phyloP scores from a whole-genome alignment of 768 basidiomycete genomes.

The Trametes sanguinea region DNA sequence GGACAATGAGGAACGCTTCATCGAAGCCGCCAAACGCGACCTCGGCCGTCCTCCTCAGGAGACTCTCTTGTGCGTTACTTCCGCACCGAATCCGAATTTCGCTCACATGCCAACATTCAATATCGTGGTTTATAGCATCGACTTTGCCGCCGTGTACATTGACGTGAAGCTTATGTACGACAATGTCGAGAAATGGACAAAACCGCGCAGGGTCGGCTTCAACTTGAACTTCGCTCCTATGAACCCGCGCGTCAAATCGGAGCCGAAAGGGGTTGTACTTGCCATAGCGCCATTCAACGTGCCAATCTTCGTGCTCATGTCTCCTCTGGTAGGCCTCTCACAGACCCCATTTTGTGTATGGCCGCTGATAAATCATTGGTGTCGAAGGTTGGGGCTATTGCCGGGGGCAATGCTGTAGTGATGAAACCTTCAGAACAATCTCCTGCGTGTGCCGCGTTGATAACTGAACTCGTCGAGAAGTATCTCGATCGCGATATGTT shows the following conservation, averaged over 20 bases:
- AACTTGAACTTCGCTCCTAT: constrained; percentile 57
- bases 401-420: constrained; percentile 72
- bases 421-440: constrained; percentile 78
- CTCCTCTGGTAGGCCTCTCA: constrained; percentile 51
- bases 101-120: too few relatives aligned
- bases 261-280: constrained; percentile 74
- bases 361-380: constrained; percentile 17
- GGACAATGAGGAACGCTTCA: constrained; percentile 67
- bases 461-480: constrained; percentile 69
- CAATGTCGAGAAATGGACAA: constrained; percentile 75
- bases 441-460: constrained; percentile 53
- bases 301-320: constrained; percentile 59
- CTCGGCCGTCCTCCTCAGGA: constrained; percentile 66
- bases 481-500: constrained; percentile 72
- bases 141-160: constrained; percentile 53
- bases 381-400: constrained; percentile 59
- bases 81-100: too few relatives aligned
- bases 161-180: constrained; percentile 58
- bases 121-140: constrained; percentile 47
- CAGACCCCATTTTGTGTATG: background rate
- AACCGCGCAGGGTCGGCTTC: constrained; percentile 59
- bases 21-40: constrained; percentile 59
- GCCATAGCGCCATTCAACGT: constrained; percentile 79
- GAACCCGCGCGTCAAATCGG: constrained; percentile 67
- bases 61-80: constrained; percentile 46